These are phyloP conservation scores for Trametes coccinea DNA, from an alignment of 768 basidiomycete genomes.

Conservation along the genomic window DNA sequence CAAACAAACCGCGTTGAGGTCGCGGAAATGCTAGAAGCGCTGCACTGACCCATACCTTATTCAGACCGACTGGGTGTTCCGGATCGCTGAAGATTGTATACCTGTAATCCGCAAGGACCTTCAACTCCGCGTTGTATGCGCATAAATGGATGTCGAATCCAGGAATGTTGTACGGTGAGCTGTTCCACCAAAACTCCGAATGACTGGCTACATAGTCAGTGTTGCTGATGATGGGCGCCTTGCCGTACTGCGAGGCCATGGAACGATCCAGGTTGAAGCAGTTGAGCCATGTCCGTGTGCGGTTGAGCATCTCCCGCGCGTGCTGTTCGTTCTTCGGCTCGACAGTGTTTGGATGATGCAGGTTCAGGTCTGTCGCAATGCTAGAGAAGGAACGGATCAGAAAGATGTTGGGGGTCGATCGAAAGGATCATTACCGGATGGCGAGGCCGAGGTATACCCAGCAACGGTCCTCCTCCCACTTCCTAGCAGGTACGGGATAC, in stretches of 20 bases:
- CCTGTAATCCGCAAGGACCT: slow-evolving; percentile 60
- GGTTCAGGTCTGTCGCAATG: slow-evolving; percentile 85
- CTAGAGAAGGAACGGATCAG: slow-evolving; percentile 41
- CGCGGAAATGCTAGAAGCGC: background rate
- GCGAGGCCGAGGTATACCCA: slow-evolving; percentile 91
- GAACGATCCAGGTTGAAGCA: slow-evolving; percentile 92
- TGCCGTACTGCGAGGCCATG: slow-evolving; percentile 86
- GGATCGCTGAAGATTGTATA: slow-evolving; percentile 72
- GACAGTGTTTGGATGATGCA: slow-evolving; percentile 69
- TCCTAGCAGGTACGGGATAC: slow-evolving; percentile 70
- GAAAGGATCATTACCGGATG: slow-evolving; percentile 54
- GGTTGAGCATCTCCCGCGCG: slow-evolving; percentile 84
- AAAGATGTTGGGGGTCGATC: background rate
- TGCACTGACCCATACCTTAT: slow-evolving; percentile 49
- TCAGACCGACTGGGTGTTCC: slow-evolving; percentile 70
- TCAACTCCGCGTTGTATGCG: slow-evolving; percentile 74
- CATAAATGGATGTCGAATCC: slow-evolving; percentile 82
- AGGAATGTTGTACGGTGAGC: slow-evolving; percentile 64
- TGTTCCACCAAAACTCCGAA: slow-evolving; percentile 69
- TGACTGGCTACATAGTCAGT: slow-evolving; percentile 75
- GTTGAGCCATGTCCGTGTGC: slow-evolving; percentile 87
- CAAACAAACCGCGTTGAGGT: no score
- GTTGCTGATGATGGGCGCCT: slow-evolving; percentile 76
- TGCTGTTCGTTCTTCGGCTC: slow-evolving; percentile 79
- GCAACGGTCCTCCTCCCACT: slow-evolving; percentile 88